Evolutionary conservation across 2,329 filamentous ascomycete genomes (phyloP).

Genomic region (Venturia aucupariae): DNA sequence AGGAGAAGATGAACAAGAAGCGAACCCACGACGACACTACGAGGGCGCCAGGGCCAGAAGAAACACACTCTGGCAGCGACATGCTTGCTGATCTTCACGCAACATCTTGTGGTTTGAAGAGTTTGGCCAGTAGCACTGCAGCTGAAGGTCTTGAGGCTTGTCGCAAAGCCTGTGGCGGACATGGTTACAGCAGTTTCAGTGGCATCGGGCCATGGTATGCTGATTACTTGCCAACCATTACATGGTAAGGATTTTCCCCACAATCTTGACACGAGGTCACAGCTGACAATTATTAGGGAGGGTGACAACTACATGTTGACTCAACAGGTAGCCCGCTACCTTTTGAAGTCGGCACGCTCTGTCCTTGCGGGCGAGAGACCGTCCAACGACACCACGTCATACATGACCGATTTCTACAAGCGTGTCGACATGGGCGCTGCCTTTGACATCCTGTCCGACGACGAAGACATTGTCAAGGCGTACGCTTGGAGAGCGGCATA

Average conservation of each 20-base stretch:
- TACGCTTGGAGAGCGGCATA: constrained; percentile 69
- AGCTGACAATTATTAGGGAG: constrained; percentile 42
- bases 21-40: constrained; percentile 43
- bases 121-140: constrained; percentile 60
- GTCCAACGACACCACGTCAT: constrained; percentile 58
- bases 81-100: constrained; percentile 65
- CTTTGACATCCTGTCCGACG: constrained; percentile 61
- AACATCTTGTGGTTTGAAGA: constrained; percentile 68
- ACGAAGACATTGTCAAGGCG: constrained; percentile 61
- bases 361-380: constrained; percentile 55
- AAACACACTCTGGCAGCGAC: constrained; percentile 26
- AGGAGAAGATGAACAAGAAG: constrained; percentile 52
- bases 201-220: constrained; percentile 70
- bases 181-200: constrained; percentile 65
- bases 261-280: constrained; percentile 29
- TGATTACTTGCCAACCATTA: constrained; percentile 63
- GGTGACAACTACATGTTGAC: constrained; percentile 79
- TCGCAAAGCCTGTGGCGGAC: constrained; percentile 66
- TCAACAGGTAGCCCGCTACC: constrained; percentile 68
- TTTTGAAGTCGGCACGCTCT: constrained; percentile 64
- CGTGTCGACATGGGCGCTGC: constrained; percentile 62
- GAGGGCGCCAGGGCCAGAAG: constrained; percentile 49
- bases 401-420: constrained; percentile 55
- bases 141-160: constrained; percentile 68
- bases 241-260: constrained; percentile 39